phyloP scores from a whole-genome alignment of 2,329 filamentous ascomycete genomes.

The Colletotrichum sojae region DNA sequence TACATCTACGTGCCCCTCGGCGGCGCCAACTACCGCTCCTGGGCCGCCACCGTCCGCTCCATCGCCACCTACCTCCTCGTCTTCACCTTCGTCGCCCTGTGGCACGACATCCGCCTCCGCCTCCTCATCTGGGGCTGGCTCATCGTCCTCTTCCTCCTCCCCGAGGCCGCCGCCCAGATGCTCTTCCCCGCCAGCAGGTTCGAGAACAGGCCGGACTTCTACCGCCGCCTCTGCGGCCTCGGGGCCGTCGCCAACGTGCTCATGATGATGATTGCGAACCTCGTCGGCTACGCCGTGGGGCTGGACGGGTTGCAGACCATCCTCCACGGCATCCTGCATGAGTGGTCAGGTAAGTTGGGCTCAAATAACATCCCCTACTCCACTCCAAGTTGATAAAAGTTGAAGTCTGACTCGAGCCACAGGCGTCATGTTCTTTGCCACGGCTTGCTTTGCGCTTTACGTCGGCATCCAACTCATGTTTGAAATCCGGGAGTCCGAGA shows the following conservation, averaged over 20 bases:
- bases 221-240: slow-evolving; percentile 84
- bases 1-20: slow-evolving; percentile 96
- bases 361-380: not conserved
- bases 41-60: slow-evolving; percentile 66
- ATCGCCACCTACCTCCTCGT: slow-evolving; percentile 85
- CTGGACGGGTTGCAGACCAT: slow-evolving; percentile 88
- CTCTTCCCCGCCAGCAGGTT: slow-evolving; percentile 83
- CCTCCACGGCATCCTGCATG: slow-evolving; percentile 80
- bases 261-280: slow-evolving; percentile 96
- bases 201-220: slow-evolving; percentile 77
- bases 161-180: slow-evolving; percentile 81
- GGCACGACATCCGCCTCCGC: slow-evolving; percentile 95
- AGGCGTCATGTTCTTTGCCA: slow-evolving; percentile 81
- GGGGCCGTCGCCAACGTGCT: slow-evolving; percentile 88
- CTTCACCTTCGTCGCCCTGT: slow-evolving; percentile 97
- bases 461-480: slow-evolving; percentile 96
- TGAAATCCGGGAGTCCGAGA: slow-evolving; percentile 89
- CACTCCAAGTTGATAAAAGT: no score
- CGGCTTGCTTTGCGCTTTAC: slow-evolving; percentile 82
- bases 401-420: slow-evolving; percentile 4
- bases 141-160: slow-evolving; percentile 92
- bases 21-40: slow-evolving; percentile 69
- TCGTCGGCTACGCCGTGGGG: slow-evolving; percentile 95
- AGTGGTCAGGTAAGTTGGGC: slow-evolving; percentile 73
- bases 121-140: slow-evolving; percentile 98